Evolutionary conservation across 2,329 filamentous ascomycete species (phyloP).

Genomic region (Aspergillus fijiensis): DNA sequence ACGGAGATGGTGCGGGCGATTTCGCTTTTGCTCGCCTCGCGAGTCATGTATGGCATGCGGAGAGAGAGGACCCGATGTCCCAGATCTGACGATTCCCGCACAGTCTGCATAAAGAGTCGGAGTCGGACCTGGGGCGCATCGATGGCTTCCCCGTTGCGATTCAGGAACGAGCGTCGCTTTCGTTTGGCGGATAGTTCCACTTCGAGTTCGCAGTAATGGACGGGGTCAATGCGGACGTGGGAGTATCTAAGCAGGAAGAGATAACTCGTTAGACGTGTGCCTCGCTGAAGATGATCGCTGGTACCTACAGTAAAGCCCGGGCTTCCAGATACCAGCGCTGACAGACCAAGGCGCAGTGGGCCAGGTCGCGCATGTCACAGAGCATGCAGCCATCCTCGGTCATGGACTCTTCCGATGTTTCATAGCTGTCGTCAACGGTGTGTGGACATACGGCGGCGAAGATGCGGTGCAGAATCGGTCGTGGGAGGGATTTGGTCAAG

Average conservation of each 20-base stretch:
- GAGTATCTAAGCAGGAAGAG: constrained; percentile 61
- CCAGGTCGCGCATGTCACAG: constrained; percentile 85
- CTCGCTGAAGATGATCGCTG: neutral
- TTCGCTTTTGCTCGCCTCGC: constrained; percentile 80
- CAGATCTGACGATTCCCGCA: constrained; percentile 72
- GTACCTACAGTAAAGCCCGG: constrained; percentile 62
- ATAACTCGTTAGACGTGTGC: constrained; percentile 4
- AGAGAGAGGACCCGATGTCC: constrained; percentile 72
- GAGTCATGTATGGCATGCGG: constrained; percentile 92
- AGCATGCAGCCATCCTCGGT: constrained; percentile 83
- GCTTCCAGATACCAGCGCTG: constrained; percentile 67
- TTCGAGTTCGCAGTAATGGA: constrained; percentile 92
- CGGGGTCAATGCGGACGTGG: constrained; percentile 87
- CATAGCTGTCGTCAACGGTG: constrained; percentile 71
- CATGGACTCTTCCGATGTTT: constrained; percentile 77
- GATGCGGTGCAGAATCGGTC: constrained; percentile 70
- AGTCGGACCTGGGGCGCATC: constrained; percentile 76
- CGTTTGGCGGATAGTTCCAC: constrained; percentile 75
- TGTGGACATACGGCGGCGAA: constrained; percentile 85
- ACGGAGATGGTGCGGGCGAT: constrained; percentile 83
- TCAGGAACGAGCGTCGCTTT: constrained; percentile 69
- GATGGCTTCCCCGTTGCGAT: constrained; percentile 75
- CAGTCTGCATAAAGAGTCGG: constrained; percentile 74
- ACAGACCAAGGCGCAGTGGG: constrained; percentile 73
- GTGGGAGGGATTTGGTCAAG: constrained; percentile 59